A percentile compares a stretch with the other conserved stretches of the same genome.
phyloP scores from a whole-genome alignment of 225 moss, liverwort and hornwort genomes.

The Anthoceros angustus region DNA sequence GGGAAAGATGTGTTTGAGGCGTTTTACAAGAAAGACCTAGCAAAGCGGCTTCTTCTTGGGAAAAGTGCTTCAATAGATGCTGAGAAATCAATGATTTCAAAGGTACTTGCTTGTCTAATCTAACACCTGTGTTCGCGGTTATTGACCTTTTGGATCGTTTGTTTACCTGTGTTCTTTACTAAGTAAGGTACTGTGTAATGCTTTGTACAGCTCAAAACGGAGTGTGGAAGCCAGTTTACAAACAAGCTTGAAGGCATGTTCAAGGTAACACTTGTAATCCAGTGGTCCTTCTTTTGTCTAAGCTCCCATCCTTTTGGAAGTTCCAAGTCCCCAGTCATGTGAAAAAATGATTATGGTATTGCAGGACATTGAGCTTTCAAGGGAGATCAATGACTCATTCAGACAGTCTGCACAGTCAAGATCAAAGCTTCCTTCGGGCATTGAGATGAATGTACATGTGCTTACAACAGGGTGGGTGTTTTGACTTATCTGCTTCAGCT shows the following conservation, averaged over 20 bases:
- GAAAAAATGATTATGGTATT: background rate
- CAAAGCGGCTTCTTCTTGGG: conserved; percentile 87
- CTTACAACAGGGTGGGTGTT: conserved; percentile 46
- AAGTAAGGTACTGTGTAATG: background rate
- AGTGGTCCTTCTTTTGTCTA: background rate
- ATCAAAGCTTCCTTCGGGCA: conserved; percentile 49
- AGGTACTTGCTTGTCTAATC: conserved; percentile 26
- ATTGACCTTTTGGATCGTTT: no score
- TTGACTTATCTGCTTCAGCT: background rate
- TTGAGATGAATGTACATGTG: conserved; percentile 64
- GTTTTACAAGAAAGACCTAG: conserved; percentile 94
- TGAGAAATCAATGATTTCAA: conserved; percentile 99
- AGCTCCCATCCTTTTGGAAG: background rate
- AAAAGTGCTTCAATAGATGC: conserved; percentile 99
- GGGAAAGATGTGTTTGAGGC: conserved; percentile 99
- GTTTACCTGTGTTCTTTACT: background rate
- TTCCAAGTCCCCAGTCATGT: no score
- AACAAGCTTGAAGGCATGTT: conserved; percentile 99
- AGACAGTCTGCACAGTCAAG: conserved; percentile 59
- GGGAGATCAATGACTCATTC: conserved; percentile 57
- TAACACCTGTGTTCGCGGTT: no score
- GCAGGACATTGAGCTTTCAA: conserved; percentile 60
- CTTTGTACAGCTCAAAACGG: conserved; percentile 72
- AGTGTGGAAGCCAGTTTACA: conserved; percentile 99
- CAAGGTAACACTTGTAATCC: conserved; percentile 32